Base-by-base conservation (phyloP, 2,329 filamentous ascomycete species). In the Cytospora leucostoma region DNA sequence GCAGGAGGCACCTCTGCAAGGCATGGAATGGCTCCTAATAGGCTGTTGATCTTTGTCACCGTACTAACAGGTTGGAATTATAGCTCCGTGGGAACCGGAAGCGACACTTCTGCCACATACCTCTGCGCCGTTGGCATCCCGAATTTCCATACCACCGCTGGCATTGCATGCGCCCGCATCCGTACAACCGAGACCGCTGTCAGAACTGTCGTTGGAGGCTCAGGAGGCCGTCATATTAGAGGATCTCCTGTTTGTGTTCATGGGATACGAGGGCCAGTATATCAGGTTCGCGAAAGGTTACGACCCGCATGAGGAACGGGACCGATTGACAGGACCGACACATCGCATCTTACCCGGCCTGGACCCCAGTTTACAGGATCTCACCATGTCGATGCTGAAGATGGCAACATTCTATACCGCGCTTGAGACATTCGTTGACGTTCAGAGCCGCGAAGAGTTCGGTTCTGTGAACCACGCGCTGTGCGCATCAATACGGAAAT, bases 231-330 rank as follows among this genome's bases (percentile, higher is more conserved):
- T 87, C 10, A 89, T 99, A 54, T 81, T 98, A 51, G 93, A 97
- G 69, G 95, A 99, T 70, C 78, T 99, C 17, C 77, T 98, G 40
- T 97, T 94, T 73, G 93, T 96, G 6, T 96, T 98, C 70, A 97
- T 99, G 93, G 95, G 95, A 32, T 97, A 93, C 67, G 95, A 99
- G 76, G 95, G 95, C n/a, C 93, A 97, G 74, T 98, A 98, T 73
- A 91, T 99, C 66, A 90, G 92, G 61, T 98, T 92, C 73, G 85
- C 84, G 64, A 90, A 92, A 68, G 84, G 85, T 10, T 98, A 96
- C 74, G 88, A 97, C 69, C 92, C 93, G 0, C 79, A 84, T 3
- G 87, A 92, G 58, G 95, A 99, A 77, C 92, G 94, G 71, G 92
- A 96, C 71, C 88, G 93, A 15, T 80, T 99, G 56, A 84, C 89